Evolutionary conservation across 2,329 filamentous ascomycete species (phyloP), one percentile per base, ranked within the genome.

Genomic region (Fusarium siculi): DNA sequence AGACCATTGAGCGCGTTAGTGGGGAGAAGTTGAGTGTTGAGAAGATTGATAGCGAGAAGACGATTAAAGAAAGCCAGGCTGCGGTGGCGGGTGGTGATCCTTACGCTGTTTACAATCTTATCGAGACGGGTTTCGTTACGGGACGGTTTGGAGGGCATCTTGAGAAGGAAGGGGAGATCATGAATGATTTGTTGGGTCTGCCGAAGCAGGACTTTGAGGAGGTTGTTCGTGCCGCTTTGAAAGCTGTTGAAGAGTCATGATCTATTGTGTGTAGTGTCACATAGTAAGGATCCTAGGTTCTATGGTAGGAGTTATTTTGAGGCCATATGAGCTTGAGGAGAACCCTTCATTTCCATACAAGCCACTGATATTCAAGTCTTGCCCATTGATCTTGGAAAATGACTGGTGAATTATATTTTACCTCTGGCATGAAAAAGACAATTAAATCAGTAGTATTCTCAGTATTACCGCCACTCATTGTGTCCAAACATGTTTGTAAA

Each of bases 51-150:
- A 66, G 21, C 19, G 10, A 49, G 4, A 21, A 66, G 16, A 2
- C 49, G 16, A 66, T 66, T 3, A 30, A 39, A 14, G 49, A 66
- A 2, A 23, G 34, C 3, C 63, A 66, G 36, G 37, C 50, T 23
- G 43, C 50, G 0, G 63, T 34, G 0, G 43, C 6, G 2, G 49
- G 30, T 1, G 63, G 63, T 4, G 4, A 66, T 6, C 5, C 25
- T n/a, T 58, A 66, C 11, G 49, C 63, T 4, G 7, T 39, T 1
- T 66, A 66, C 10, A 2, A 39, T 19, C 9, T 66, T 8, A 66
- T 66, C 3, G 63, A 66, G 9, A 66, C 63, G 2, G 63, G 63
- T 1, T 66, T 66, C 12, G 61, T 66, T 1, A 66, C 61, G 5
- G 63, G 63, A 1, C 42, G 32, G 1, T 66, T 58, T 23, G 63